Base-by-base conservation (phyloP, 1,139 yeast species). In the Yamadazyma atlantica region DNA sequence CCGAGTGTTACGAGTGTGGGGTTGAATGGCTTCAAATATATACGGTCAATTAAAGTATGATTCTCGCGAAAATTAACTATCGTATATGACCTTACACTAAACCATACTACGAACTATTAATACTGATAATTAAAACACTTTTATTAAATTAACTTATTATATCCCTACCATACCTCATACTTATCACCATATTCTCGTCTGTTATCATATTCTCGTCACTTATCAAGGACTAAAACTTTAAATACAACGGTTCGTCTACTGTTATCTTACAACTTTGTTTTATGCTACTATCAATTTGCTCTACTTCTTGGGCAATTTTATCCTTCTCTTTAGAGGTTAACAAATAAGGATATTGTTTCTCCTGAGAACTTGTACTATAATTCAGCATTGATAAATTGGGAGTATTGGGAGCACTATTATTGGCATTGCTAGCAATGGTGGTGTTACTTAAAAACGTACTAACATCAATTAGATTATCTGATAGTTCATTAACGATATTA, bases 391-490 rank as follows among this genome's bases (percentile, higher is more conserved):
- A 37, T 11, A 28, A 12, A 32, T 35, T 40, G 7, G 46, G 41
- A 6, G 41, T 38, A 23, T 42, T 42, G 5, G 50, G 44, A 3
- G 35, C 38, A 21, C 40, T 39, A 12, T 32, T 36, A 21, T 37
- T 42, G 16, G 42, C 37, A 12, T 32, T 36, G 17, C 37, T 42
- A 15, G 42, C 38, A 2, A 50, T 45, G 29, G 42, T 51, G 25
- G 46, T 46, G 39, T 48, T 30, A 34, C 42, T 60, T 43, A 69
- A 55, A 45, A 71, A 70, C 5, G 74, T 59, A 23, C 71, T 59
- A 9, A 70, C 74, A 46, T 71, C 76, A 14, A 71, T 70, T 38
- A 71, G 56, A 37, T 68, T 67, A 34, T 70, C 75, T 26, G 64
- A 64, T 39, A 71, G 57, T 35, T 69, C 74, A 45, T 66, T 67